Evolutionary conservation across 306 rosid genomes (phyloP), one percentile per base, ranked within the genome.

Genomic region (Canavalia ensiformis): DNA sequence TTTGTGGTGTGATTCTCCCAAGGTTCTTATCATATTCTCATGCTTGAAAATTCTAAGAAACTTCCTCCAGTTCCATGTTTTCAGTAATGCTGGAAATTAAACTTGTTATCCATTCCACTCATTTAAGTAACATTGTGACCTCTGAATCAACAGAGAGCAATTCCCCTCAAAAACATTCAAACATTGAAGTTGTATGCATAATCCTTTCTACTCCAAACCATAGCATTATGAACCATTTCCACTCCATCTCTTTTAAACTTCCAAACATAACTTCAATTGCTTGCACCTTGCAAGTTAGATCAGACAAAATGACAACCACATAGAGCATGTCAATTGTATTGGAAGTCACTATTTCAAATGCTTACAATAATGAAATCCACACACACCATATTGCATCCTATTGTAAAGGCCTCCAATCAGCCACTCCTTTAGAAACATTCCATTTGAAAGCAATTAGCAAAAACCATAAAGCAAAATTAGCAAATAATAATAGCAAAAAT

Each of bases 161-260:
- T 68, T 41, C 58, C 67, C 39, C 33, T 60, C 67, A 42, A 60
- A 60, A 60, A 9, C 67, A 31, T 33, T 37, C 44, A 60, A 54
- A 60, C 30, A 30, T 29, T 7, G 65, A 29, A 18, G 65, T 33
- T 66, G 72, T 41, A 66, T 66, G 3, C 52, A 66, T 41, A 39
- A 39, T 7, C 7, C 34, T 59, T 10, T 50, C 42, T 31, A 59
- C 41, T 59, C 67, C 67, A 31, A 0, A 10, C 10, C 67, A 29
- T 31, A 29, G 37, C 39, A 58, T 6, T 58, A 58, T 29, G 37
- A 58, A 30, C 35, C 64, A 59, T 59, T 59, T 30, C 67, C 18
- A 9, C 18, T 59, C 35, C 41, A 59, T 31, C 41, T 2, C 1
- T 2, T 59, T 59, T 31, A 59, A 59, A 31, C 39, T 29, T 59